phyloP scores from a whole-genome alignment of 2,329 filamentous ascomycete genomes.

The Aspergillus vadensis region DNA sequence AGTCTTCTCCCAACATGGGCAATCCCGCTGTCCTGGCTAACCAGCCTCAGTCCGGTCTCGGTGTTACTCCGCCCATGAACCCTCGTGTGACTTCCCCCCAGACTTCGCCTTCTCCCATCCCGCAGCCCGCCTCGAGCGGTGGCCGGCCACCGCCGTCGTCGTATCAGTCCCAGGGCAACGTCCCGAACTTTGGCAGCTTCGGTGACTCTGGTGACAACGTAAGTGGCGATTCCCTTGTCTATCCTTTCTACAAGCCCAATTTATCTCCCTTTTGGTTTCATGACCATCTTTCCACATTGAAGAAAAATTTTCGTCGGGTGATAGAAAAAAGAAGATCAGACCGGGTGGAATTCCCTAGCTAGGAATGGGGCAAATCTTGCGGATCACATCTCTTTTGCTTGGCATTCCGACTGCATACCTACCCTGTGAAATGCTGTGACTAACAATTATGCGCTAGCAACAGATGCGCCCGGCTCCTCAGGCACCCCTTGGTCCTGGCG shows the following conservation, averaged over 20 bases:
- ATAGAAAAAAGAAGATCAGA: background rate
- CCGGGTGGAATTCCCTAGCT: background rate
- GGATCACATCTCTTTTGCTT: constrained; percentile 13
- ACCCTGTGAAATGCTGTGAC: constrained; percentile 14
- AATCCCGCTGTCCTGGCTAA: constrained; percentile 56
- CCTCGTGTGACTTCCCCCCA: constrained; percentile 80
- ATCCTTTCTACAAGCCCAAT: no score
- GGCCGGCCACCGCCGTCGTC: constrained; percentile 80
- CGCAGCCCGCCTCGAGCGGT: constrained; percentile 80
- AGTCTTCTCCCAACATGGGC: constrained; percentile 61
- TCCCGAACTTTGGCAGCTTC: constrained; percentile 80
- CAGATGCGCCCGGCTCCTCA: constrained; percentile 70
- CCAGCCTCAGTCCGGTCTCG: constrained; percentile 44
- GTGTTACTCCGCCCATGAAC: constrained; percentile 60
- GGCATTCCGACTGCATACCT: constrained; percentile 15
- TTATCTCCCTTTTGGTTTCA: constrained; percentile 1
- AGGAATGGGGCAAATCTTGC: constrained; percentile 6
- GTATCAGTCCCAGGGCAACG: constrained; percentile 69
- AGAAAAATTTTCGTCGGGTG: background rate
- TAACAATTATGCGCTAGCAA: constrained; percentile 26
- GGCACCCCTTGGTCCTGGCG: constrained; percentile 61
- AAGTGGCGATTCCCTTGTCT: constrained; percentile 42
- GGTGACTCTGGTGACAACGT: constrained; percentile 72
- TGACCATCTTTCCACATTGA: background rate
- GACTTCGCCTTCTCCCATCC: constrained; percentile 89